Base-by-base conservation (phyloP, 768 basidiomycete genomes). In the Amanita pseudoporphyria region DNA sequence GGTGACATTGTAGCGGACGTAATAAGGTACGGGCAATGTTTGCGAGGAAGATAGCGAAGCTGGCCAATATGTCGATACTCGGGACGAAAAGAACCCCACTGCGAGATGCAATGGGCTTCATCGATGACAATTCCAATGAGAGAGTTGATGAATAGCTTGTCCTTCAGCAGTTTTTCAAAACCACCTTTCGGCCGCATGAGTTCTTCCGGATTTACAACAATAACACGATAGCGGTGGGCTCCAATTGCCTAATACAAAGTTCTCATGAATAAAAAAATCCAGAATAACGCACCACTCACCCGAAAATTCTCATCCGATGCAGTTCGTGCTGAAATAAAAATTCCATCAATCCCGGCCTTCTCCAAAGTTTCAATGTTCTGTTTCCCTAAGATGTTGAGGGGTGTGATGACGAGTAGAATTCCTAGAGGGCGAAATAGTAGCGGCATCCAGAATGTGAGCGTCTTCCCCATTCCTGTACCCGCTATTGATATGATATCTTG, bases 121-220 rank as follows among this genome's bases (percentile, higher is more conserved):
- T 68, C 66, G 35, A 64, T 56, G 6, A 65, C 52, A 6, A 68
- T 47, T 39, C 56, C 55, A 39, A 65, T 53, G 5, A 66, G 33
- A 35, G 38, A 40, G 16, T 40, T 40, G 16, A 40, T 18, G 16
- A 40, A 40, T 40, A 40, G 21, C 16, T 22, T 18, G 38, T 40
- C 38, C 16, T 40, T 40, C 38, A 40, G n/a, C 6, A 40, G 16
- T 22, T 40, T 40, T 22, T 40, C 38, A 18, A 40, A 40, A 40
- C 38, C 38, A 40, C 38, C 38, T 40, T 40, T 40, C n/a, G n/a
- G n/a, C n/a, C n/a, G n/a, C n/a, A n/a, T n/a, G n/a, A n/a, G n/a
- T n/a, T n/a, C n/a, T n/a, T n/a, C n/a, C n/a, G n/a, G n/a, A n/a
- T n/a, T n/a, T n/a, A n/a, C n/a, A n/a, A n/a, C n/a, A n/a, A n/a